These are phyloP conservation scores for Podila epigama DNA, from an alignment of 192 early-diverging fungal genomes.

Conservation along the genomic window DNA sequence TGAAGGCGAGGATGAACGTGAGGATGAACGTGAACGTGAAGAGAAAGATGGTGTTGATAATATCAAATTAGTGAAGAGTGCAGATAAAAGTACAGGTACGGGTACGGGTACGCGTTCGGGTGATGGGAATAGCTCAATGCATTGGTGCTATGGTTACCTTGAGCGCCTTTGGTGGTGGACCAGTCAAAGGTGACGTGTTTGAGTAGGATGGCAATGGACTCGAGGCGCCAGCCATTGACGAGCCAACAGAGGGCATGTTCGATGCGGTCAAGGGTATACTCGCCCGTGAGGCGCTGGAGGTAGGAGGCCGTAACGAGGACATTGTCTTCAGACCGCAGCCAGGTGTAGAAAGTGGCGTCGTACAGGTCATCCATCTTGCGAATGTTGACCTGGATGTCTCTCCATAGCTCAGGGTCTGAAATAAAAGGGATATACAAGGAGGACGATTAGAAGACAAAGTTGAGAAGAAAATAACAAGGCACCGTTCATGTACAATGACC, in stretches of 20 bases:
- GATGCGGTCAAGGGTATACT: constrained; percentile 76
- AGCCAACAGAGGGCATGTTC: constrained; percentile 81
- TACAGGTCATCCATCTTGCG: constrained; percentile 80
- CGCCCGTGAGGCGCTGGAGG: constrained; percentile 76
- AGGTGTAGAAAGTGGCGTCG: constrained; percentile 78
- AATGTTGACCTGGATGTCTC: constrained; percentile 76
- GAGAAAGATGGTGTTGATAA: neutral
- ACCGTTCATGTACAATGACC: no score
- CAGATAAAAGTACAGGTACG: neutral
- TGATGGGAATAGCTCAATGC: neutral
- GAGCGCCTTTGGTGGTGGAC: constrained; percentile 55
- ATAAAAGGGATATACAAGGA: neutral
- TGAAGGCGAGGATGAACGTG: neutral
- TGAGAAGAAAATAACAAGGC: neutral
- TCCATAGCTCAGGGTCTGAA: constrained; percentile 58
- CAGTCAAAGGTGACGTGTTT: constrained; percentile 76
- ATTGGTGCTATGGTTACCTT: constrained; percentile 46
- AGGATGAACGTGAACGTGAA: neutral
- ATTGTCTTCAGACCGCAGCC: constrained; percentile 80
- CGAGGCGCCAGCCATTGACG: constrained; percentile 74
- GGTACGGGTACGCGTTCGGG: neutral
- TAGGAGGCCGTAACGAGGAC: constrained; percentile 74
- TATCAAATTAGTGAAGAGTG: neutral
- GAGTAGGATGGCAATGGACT: constrained; percentile 74
- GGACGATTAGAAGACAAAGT: neutral